Conservation (phyloP, 129 eudicot genomes). For the Helianthus annuus region HanXRQr2.0-SUNRISE NC_035443.2:9575549-9576048, state of each 20-base stretch:
- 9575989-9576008: too few species aligned
- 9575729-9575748: constrained; percentile 81
- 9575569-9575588: constrained; percentile 9
- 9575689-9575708: constrained; percentile 94
- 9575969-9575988: too few species aligned
- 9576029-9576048: neutral
- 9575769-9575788: constrained; percentile 79
- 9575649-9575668: constrained; percentile 91
- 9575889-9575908: neutral
- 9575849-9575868: neutral
- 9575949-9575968: too few species aligned
- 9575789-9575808: constrained; percentile 62
- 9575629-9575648: constrained; percentile 87
- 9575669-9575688: constrained; percentile 78
- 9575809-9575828: neutral
- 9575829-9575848: neutral
- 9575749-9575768: constrained; percentile 98
- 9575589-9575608: constrained; percentile 76
- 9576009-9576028: too few species aligned
- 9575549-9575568: constrained; percentile 20
- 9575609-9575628: constrained; percentile 87
- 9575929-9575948: too few species aligned
- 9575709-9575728: constrained; percentile 94
- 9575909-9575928: too few species aligned
- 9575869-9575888: neutral